These are phyloP conservation scores for Alternaria arborescens DNA, from an alignment of 2,329 filamentous ascomycete species.

Conservation along the genomic window DNA sequence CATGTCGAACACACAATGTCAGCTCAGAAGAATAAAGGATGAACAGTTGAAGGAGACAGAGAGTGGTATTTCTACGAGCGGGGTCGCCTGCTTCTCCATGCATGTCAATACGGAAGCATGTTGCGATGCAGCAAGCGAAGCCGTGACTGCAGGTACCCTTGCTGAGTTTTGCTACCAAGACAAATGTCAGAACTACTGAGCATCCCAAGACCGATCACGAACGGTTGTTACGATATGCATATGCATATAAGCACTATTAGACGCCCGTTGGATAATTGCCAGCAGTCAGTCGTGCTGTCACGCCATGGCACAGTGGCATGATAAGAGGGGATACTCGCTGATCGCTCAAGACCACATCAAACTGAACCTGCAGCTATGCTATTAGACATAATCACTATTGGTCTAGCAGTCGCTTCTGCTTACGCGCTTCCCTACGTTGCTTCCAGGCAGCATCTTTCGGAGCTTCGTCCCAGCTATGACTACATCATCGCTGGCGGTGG, in stretches of 20 bases:
- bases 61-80: not conserved
- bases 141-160: not conserved
- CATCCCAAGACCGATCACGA: no score
- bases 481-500: slow-evolving; percentile 28
- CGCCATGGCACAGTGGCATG: no score
- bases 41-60: not conserved
- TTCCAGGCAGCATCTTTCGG: slow-evolving; percentile 4
- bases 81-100: not conserved
- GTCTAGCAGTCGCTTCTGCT: no score
- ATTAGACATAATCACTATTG: no score
- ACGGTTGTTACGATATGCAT: no score
- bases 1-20: slow-evolving; percentile 4
- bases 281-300: no score
- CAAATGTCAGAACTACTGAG: not conserved
- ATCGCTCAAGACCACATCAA: no score
- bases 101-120: not conserved
- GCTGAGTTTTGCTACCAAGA: not conserved
- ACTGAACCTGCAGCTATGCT: no score
- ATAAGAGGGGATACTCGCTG: no score
- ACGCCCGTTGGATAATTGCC: no score
- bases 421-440: no score
- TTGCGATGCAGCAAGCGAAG: not conserved
- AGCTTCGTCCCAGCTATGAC: slow-evolving; percentile 18
- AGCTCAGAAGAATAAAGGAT: not conserved
- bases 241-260: no score